Evolutionary conservation across 2,329 filamentous ascomycete genomes (phyloP), one percentile per base, ranked within the genome.

Genomic region (Cladosporium cucumerinum): DNA sequence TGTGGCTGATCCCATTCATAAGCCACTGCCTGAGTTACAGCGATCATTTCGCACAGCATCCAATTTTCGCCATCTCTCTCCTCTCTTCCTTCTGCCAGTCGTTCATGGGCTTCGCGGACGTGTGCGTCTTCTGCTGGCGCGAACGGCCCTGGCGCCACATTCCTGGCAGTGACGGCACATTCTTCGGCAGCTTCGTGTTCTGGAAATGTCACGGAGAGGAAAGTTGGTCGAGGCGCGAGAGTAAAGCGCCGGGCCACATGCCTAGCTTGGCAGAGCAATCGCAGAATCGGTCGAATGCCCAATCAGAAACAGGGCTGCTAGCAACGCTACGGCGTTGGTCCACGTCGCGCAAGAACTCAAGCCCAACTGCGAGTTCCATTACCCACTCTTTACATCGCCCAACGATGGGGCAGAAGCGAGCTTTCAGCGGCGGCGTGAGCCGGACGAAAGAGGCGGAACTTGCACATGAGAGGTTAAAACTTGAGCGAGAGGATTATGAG

Each of bases 1-100:
- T 91, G 69, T 94, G 91, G 91, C 77, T 89, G 3, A 78, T 90
- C 8, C 90, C 91, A 0, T 91, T 93, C 70, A 78, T 88, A 2
- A 81, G 82, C 2, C 88, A 93, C 73, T 81, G 87, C 58, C 76
- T 87, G 58, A 82, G 82, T 61, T 90, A 87, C 76, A 80, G 81
- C 67, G 79, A 87, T 57, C 72, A 78, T 58, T 85, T 79, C 63
- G 83, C 80, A 7, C 68, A 74, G 18, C 74, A 84, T 57, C 84
- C 84, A 1, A 82, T 89, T 0, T 87, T 85, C 68, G 81, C 78
- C 61, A 76, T 93, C 55, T 79, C 81, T 12, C 73, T 87, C 7
- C 71, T 86, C 26, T 82, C 81, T 66, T 82, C 86, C 4, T 78
- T 87, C 57, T 89, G 82, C 70, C 73, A 92, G 34, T 85, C 82